Conservation (phyloP, 108 stramenopile genomes). For the Aurantiochytrium sp. region DNA sequence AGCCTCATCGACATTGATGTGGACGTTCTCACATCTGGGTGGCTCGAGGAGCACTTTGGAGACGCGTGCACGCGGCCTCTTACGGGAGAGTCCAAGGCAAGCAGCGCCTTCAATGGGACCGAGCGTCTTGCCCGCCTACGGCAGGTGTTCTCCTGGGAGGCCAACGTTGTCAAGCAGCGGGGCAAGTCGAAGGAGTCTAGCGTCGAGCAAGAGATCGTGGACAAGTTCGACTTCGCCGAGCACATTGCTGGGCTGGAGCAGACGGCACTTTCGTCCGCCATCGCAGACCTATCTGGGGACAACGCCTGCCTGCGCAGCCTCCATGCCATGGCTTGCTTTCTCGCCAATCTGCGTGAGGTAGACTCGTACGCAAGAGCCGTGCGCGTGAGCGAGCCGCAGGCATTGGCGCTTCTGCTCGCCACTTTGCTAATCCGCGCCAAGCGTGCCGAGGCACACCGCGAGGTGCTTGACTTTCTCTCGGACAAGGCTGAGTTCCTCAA, state of each 20-base stretch:
- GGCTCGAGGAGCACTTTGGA: neutral
- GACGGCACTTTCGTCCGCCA: neutral
- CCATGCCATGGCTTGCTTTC: neutral
- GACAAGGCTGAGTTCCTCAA: neutral
- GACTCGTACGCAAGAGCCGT: neutral
- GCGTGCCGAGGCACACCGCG: neutral
- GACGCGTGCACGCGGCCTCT: too few relatives aligned
- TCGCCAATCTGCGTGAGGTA: neutral
- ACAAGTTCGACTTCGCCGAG: neutral
- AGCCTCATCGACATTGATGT: neutral
- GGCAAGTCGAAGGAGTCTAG: neutral
- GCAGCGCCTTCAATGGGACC: neutral
- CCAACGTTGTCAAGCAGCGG: neutral
- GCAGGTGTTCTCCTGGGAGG: neutral
- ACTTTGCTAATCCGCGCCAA: neutral
- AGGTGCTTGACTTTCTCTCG: neutral
- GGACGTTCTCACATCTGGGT: neutral
- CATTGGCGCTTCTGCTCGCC: neutral
- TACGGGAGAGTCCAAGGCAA: neutral
- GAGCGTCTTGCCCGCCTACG: neutral
- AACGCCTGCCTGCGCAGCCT: neutral
- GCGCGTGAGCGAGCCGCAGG: neutral
- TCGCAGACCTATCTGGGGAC: neutral
- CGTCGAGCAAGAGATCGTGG: neutral
- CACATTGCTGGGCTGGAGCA: neutral